A percentile compares a stretch with the other conserved stretches of the same genome.
Evolutionary conservation across 192 early-diverging fungal genomes (phyloP).

Genomic region (Paraglomus brasilianum): DNA sequence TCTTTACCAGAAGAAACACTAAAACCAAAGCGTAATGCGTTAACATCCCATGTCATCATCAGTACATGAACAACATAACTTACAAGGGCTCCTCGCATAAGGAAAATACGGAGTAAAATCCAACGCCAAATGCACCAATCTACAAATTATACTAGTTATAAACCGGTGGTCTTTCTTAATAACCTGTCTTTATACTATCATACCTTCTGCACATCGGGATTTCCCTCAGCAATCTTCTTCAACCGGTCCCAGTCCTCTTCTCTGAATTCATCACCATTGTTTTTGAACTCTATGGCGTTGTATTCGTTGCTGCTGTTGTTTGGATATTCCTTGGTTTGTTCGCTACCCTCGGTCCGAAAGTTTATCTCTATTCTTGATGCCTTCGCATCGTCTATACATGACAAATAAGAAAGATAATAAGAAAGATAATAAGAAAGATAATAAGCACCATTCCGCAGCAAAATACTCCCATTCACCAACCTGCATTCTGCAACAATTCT

Average conservation of each 20-base stretch:
- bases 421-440: background rate
- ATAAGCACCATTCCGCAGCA: background rate
- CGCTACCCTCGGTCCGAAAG: slow-evolving; percentile 46
- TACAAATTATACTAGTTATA: slow-evolving; percentile 24
- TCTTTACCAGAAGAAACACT: slow-evolving; percentile 70
- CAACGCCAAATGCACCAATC: slow-evolving; percentile 80
- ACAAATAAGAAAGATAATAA: slow-evolving; percentile 12
- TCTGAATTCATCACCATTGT: slow-evolving; percentile 81
- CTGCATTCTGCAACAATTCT: slow-evolving; percentile 72
- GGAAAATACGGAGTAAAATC: slow-evolving; percentile 86
- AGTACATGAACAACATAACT: slow-evolving; percentile 24
- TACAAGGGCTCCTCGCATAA: slow-evolving; percentile 88
- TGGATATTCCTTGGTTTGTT: slow-evolving; percentile 15
- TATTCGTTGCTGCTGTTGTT: slow-evolving; percentile 37
- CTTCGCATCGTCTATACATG: slow-evolving; percentile 71
- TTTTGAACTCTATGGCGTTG: slow-evolving; percentile 61
- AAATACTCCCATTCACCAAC: slow-evolving; percentile 24
- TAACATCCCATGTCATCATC: too few relatives aligned
- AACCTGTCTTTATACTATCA: background rate
- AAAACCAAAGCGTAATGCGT: background rate
- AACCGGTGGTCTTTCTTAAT: too few relatives aligned
- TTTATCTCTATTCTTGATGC: slow-evolving; percentile 57
- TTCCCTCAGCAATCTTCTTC: slow-evolving; percentile 87
- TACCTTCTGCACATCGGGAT: slow-evolving; percentile 71
- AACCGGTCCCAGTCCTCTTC: slow-evolving; percentile 81